phyloP scores from a whole-genome alignment of 2,329 filamentous ascomycete genomes.

The Fusarium nisikadoi region DNA sequence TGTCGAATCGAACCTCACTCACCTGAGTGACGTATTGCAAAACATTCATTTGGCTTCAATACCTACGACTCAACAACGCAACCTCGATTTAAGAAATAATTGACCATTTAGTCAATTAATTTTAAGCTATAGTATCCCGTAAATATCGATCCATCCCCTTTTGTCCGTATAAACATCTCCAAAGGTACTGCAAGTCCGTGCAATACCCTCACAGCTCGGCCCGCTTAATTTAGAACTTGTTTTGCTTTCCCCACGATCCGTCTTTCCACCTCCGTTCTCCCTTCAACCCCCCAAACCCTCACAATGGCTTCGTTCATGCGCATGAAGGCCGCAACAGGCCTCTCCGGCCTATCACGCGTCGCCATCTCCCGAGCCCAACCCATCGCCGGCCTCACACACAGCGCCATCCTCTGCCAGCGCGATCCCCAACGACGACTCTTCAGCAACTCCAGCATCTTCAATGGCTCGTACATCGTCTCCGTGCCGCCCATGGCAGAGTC shows the following conservation, averaged over 20 bases:
- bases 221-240: conserved; percentile 37
- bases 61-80: not conserved
- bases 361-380: conserved; percentile 22
- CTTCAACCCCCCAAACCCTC: conserved; percentile 1
- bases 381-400: conserved; percentile 31
- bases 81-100: not conserved
- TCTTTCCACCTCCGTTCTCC: not conserved
- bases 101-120: not conserved
- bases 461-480: conserved; percentile 41
- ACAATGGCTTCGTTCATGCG: conserved; percentile 41
- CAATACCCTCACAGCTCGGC: conserved; percentile 32
- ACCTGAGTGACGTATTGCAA: conserved; percentile 10
- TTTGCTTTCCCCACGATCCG: conserved; percentile 17
- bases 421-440: conserved; percentile 41
- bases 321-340: conserved; percentile 36
- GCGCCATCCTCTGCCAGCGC: conserved; percentile 38
- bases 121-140: not conserved
- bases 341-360: conserved; percentile 33
- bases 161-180: not conserved
- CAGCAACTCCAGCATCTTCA: conserved; percentile 29
- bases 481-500: conserved; percentile 50
- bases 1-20: not conserved
- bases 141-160: not conserved
- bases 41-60: not conserved
- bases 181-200: conserved; percentile 33